A percentile compares a stretch with the other conserved stretches of the same genome.
phyloP scores from a whole-genome alignment of 176 grass and related monocot species.

The Panicum miliaceum region DNA sequence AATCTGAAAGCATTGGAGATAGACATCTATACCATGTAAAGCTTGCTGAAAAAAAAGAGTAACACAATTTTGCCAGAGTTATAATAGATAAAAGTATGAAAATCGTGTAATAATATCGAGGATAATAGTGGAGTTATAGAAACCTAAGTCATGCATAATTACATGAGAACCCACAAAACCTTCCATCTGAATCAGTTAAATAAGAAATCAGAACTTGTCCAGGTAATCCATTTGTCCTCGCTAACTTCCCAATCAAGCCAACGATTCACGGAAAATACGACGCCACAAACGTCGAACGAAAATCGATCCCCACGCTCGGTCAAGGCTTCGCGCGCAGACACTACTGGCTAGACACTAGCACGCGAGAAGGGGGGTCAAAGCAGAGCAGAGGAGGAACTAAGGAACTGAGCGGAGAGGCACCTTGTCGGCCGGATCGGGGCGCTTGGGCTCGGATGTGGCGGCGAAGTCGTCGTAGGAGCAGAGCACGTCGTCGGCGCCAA shows the following conservation, averaged over 20 bases:
- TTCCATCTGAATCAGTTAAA: neutral
- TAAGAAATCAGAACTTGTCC: slow-evolving; percentile 1
- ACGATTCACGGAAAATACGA: neutral
- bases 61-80: neutral
- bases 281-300: neutral
- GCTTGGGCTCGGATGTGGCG: slow-evolving; percentile 54
- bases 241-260: neutral
- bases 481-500: slow-evolving; percentile 73
- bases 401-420: slow-evolving; percentile 13
- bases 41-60: neutral
- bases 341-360: neutral
- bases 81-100: neutral
- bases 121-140: neutral
- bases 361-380: neutral
- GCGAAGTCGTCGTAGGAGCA: slow-evolving; percentile 83
- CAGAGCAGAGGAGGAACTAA: neutral
- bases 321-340: neutral
- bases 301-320: slow-evolving; percentile 1
- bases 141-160: neutral
- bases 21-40: neutral
- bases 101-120: neutral
- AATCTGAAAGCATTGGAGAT: neutral
- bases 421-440: slow-evolving; percentile 62
- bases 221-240: neutral
- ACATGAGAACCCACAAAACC: neutral